Conservation (phyloP, 139 green algal genomes). For the Closterium sp. region DNA sequence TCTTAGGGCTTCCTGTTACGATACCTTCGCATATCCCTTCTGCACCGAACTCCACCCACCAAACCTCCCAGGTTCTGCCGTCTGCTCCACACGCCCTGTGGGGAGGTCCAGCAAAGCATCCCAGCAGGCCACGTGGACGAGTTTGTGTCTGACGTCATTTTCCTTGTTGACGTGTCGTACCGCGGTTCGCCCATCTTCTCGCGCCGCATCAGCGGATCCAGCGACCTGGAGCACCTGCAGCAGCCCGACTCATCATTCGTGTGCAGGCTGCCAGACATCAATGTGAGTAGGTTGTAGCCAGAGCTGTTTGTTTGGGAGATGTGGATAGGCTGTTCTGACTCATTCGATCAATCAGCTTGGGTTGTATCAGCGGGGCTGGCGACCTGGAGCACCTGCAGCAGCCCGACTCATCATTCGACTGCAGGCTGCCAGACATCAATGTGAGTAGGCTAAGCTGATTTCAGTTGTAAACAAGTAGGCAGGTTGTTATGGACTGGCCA, state of each 20-base stretch:
- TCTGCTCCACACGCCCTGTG: neutral
- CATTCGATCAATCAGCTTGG: neutral
- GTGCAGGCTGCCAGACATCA: neutral
- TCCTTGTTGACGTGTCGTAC: conserved; percentile 8
- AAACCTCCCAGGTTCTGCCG: conserved; percentile 4
- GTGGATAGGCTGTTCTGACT: no score
- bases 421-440: neutral
- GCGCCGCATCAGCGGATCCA: neutral
- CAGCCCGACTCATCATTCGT: neutral
- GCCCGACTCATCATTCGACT: neutral
- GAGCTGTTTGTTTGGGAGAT: no score
- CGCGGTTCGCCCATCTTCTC: neutral
- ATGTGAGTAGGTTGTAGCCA: neutral
- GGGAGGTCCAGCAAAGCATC: neutral
- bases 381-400: neutral
- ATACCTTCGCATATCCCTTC: no score
- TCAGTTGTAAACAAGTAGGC: no score
- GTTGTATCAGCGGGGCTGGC: neutral
- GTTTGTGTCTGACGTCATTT: conserved; percentile 5
- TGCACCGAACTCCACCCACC: no score
- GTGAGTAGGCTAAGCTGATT: neutral
- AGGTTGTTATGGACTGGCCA: neutral
- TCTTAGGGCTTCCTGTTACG: no score
- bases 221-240: neutral
- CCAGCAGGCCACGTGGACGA: neutral